These are phyloP conservation scores for Ajuga reptans DNA, from an alignment of 305 asterid species.

Conservation along the genomic window DNA sequence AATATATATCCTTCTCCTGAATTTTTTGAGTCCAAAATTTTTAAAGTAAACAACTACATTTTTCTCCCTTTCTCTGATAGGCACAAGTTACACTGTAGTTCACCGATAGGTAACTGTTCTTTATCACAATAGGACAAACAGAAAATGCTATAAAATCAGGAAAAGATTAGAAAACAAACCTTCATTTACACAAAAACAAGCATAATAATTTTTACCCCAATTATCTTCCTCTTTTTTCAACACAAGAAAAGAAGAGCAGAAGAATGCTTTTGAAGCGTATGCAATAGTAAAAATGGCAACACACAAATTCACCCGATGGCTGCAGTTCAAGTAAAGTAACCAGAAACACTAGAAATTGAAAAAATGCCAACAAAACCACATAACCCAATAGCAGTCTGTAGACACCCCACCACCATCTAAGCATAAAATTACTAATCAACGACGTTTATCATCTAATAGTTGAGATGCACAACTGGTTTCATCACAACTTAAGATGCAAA, in stretches of 20 bases:
- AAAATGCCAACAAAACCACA: background rate
- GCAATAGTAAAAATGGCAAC: background rate
- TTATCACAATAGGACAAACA: background rate
- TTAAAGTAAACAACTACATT: background rate
- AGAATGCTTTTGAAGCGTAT: background rate
- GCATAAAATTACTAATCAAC: background rate
- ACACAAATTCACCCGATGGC: background rate
- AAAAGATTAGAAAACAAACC: background rate
- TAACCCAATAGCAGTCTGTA: background rate
- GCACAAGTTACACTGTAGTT: background rate
- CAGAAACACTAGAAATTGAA: background rate
- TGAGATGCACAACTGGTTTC: background rate
- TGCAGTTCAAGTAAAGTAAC: background rate
- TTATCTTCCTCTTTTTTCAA: background rate
- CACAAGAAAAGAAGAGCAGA: background rate
- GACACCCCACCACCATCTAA: background rate
- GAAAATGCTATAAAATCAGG: background rate
- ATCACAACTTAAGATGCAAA: background rate
- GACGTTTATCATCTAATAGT: background rate
- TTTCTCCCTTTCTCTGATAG: background rate
- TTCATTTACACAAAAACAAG: background rate
- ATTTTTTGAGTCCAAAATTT: background rate
- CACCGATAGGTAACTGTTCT: background rate
- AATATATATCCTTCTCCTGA: background rate
- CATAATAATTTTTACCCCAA: background rate